These are phyloP conservation scores for Rhizoclosmatium sp. DNA, from an alignment of 192 early-diverging fungal species.

Conservation along the genomic window DNA sequence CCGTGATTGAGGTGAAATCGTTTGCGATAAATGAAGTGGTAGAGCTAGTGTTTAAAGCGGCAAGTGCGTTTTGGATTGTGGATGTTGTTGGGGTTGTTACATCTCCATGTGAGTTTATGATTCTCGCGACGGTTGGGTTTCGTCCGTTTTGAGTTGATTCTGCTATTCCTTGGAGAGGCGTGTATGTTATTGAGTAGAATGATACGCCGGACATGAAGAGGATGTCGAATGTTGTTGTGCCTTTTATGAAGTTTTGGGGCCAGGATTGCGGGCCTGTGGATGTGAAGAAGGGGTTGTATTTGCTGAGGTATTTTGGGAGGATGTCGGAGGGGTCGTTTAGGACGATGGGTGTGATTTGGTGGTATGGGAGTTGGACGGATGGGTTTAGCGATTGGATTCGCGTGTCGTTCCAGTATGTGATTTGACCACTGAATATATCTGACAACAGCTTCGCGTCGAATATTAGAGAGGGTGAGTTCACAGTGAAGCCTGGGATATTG, in stretches of 20 bases:
- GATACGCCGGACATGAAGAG: slow-evolving; percentile 1
- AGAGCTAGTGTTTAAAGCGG: neutral
- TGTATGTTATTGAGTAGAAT: slow-evolving; percentile 19
- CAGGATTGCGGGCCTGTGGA: neutral
- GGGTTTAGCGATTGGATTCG: slow-evolving; percentile 12
- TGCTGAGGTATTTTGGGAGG: neutral
- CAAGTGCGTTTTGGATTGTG: neutral
- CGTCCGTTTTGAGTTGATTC: neutral
- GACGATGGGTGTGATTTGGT: slow-evolving; percentile 2
- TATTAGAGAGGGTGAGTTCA: neutral
- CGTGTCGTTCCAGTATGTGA: slow-evolving; percentile 23
- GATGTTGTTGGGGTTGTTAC: neutral
- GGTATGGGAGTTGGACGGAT: neutral
- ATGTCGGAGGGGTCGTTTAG: slow-evolving; percentile 10
- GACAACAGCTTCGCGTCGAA: neutral
- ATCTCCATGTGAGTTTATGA: neutral
- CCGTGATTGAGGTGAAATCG: slow-evolving; percentile 8
- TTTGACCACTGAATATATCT: slow-evolving; percentile 4
- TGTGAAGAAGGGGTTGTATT: neutral
- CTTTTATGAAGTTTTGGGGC: neutral
- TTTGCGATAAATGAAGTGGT: neutral
- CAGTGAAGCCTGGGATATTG: slow-evolving; percentile 3
- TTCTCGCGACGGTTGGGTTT: neutral
- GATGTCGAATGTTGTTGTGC: neutral
- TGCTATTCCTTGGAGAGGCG: neutral